These are phyloP conservation scores for Plantago lanceolata DNA, from an alignment of 305 asterid genomes.

Conservation along the genomic window DNA sequence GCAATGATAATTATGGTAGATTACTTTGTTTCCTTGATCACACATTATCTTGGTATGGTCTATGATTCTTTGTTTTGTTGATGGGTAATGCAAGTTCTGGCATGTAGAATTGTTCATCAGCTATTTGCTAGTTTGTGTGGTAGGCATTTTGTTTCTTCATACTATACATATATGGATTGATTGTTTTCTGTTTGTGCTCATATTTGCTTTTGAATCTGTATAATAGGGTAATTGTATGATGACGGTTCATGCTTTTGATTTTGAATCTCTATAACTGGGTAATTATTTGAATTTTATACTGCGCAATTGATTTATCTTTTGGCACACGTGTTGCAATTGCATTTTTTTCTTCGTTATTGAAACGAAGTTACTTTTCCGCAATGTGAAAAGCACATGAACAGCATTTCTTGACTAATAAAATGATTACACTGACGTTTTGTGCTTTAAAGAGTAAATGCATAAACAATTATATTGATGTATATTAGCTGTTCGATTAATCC, in stretches of 20 bases:
- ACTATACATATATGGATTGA: background rate
- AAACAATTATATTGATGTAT: background rate
- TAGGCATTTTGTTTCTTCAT: background rate
- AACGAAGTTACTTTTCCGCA: background rate
- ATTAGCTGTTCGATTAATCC: background rate
- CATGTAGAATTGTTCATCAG: too few species aligned
- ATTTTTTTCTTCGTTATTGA: background rate
- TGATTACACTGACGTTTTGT: background rate
- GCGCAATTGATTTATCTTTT: background rate
- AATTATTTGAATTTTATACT: background rate
- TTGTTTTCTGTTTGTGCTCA: background rate
- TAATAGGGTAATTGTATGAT: too few species aligned
- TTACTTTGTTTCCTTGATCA: too few species aligned
- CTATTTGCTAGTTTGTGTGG: too few species aligned
- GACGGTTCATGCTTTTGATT: background rate
- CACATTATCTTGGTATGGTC: too few species aligned
- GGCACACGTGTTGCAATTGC: background rate
- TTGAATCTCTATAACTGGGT: background rate
- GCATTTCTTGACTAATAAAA: background rate
- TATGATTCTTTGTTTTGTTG: too few species aligned
- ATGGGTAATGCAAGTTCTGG: too few species aligned
- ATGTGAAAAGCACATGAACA: background rate
- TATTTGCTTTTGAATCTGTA: background rate
- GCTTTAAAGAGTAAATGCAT: background rate
- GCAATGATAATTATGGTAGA: too few species aligned